These are phyloP conservation scores for Arachis monticola DNA, from an alignment of 331 rosid genomes.

Conservation along the genomic window DNA sequence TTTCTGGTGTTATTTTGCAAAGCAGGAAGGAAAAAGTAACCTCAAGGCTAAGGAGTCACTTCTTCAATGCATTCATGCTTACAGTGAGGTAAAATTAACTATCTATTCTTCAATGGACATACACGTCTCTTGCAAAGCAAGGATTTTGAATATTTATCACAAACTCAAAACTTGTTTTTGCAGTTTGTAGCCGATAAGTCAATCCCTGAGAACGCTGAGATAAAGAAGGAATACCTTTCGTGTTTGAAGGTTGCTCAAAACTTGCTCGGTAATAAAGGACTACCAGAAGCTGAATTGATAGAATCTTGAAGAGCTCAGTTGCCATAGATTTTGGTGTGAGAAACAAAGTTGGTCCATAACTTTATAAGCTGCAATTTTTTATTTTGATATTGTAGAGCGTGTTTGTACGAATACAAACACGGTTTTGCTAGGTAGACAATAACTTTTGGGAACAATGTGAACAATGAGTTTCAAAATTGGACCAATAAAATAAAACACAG, in stretches of 20 bases:
- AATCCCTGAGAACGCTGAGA: slow-evolving; percentile 55
- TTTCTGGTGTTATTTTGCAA: slow-evolving; percentile 31
- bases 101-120: not conserved
- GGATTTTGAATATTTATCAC: not conserved
- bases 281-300: slow-evolving; percentile 49
- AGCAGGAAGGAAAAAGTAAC: slow-evolving; percentile 37
- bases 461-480: too few relatives aligned
- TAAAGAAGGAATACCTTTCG: slow-evolving; percentile 65
- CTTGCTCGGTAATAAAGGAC: slow-evolving; percentile 44
- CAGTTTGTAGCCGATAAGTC: slow-evolving; percentile 62
- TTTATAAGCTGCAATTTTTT: not conserved
- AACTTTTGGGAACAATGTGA: too few relatives aligned
- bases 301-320: slow-evolving; percentile 45
- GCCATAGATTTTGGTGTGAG: not conserved
- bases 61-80: slow-evolving; percentile 64
- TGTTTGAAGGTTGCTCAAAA: slow-evolving; percentile 69
- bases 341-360: not conserved
- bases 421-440: too few relatives aligned
- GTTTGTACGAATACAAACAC: too few relatives aligned
- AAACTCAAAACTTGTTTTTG: slow-evolving; percentile 33
- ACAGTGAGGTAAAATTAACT: slow-evolving; percentile 62
- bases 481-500: too few relatives aligned
- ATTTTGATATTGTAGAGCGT: too few relatives aligned
- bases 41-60: slow-evolving; percentile 61
- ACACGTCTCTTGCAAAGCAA: too few relatives aligned